Conservation (phyloP, 23 red algal genomes). For the Gracilaria gracilis region DNA sequence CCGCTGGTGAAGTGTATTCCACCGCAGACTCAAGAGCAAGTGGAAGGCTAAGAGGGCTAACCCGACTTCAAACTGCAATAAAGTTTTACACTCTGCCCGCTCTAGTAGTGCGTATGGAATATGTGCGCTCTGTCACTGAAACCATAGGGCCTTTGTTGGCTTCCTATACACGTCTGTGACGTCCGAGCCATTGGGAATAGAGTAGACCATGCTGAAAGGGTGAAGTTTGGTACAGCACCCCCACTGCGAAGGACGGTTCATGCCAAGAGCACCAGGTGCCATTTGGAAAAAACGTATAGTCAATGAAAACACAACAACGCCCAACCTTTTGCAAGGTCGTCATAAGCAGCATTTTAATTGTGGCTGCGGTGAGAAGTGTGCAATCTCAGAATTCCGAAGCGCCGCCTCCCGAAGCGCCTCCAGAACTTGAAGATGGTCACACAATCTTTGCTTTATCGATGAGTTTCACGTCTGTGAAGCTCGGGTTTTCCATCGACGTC, state of each 20-base stretch:
- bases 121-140: not conserved
- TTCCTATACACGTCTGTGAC: not conserved
- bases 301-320: not conserved
- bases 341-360: not conserved
- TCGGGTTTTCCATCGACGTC: slow-evolving; percentile 7
- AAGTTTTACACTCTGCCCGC: not conserved
- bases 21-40: too few species aligned
- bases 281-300: not conserved
- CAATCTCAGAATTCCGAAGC: not conserved
- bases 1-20: too few species aligned
- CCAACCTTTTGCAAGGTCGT: not conserved
- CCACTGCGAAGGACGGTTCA: not conserved
- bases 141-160: not conserved
- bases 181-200: not conserved
- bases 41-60: too few species aligned
- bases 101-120: not conserved
- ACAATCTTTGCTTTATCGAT: slow-evolving; percentile 14
- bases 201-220: not conserved
- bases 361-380: not conserved
- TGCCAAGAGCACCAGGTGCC: not conserved
- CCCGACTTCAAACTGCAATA: not conserved
- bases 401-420: not conserved
- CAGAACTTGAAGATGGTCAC: slow-evolving; percentile 5
- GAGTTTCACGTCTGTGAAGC: not conserved
- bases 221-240: not conserved